Percentiles rank a stretch among this genome's conserved stretches.
Evolutionary conservation across 768 basidiomycete species (phyloP).

Genomic region (Porphyrellus cyaneotinctus): DNA sequence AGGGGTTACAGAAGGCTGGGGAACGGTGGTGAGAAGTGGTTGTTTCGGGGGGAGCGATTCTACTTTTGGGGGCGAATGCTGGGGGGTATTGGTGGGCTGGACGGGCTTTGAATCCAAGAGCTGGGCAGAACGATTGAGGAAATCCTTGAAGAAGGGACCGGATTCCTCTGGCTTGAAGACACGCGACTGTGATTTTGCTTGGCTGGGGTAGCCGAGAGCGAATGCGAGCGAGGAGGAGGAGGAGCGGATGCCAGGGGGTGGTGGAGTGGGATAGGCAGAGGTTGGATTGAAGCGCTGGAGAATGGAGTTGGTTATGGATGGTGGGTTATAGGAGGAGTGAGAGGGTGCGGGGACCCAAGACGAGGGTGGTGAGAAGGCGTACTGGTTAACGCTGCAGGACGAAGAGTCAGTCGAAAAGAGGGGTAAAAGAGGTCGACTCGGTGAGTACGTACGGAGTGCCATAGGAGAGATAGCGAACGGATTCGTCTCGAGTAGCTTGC

Average conservation of each 20-base stretch:
- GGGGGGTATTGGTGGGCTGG: conserved; percentile 13
- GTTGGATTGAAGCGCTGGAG: conserved; percentile 60
- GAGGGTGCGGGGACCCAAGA: conserved; percentile 41
- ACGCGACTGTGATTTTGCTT: conserved; percentile 23
- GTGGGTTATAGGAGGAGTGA: conserved; percentile 52
- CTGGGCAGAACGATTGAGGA: conserved; percentile 45
- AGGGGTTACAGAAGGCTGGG: conserved; percentile 45
- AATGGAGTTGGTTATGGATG: conserved; percentile 58
- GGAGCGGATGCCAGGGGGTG: conserved; percentile 56
- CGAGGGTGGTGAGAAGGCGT: conserved; percentile 32
- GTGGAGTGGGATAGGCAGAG: conserved; percentile 67
- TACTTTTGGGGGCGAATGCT: conserved; percentile 14
- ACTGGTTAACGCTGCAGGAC: conserved; percentile 21
- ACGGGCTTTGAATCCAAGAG: conserved; percentile 37
- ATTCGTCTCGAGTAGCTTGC: conserved; percentile 58
- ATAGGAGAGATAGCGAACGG: conserved; percentile 56
- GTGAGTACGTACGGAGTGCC: conserved; percentile 46
- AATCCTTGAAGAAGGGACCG: conserved; percentile 59
- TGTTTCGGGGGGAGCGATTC: conserved; percentile 18
- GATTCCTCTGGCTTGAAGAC: conserved; percentile 56
- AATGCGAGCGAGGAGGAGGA: conserved; percentile 73
- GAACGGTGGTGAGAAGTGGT: background rate
- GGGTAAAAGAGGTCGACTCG: background rate
- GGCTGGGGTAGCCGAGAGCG: conserved; percentile 54
- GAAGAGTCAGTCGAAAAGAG: conserved; percentile 3